phyloP scores from a whole-genome alignment of 2,329 filamentous ascomycete species.

The Scolecobasidium constrictum region DNA sequence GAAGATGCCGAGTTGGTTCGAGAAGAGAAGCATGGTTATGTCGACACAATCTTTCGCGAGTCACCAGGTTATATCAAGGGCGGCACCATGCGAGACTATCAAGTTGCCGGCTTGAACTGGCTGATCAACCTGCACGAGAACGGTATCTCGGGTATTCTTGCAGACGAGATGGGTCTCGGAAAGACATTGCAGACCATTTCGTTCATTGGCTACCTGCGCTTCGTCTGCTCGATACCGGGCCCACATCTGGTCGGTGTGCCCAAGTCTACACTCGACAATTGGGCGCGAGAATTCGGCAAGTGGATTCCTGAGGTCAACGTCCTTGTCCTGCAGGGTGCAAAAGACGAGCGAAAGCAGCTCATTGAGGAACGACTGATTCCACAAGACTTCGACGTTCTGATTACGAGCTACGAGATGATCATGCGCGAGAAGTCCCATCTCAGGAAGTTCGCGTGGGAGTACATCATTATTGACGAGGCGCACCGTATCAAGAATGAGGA shows the following conservation, averaged over 20 bases:
- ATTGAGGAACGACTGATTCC: constrained; percentile 88
- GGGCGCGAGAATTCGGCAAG: constrained; percentile 84
- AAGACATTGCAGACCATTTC: constrained; percentile 97
- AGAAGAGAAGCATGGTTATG: constrained; percentile 81
- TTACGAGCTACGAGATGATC: constrained; percentile 99
- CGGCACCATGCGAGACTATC: constrained; percentile 89
- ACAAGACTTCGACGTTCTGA: constrained; percentile 94
- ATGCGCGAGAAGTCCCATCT: constrained; percentile 86
- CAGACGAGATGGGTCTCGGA: constrained; percentile 96
- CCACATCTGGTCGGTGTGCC: constrained; percentile 88
- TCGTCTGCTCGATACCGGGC: constrained; percentile 78
- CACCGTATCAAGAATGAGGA: constrained; percentile 99
- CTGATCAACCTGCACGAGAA: constrained; percentile 96
- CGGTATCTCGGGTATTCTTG: constrained; percentile 93
- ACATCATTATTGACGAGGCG: constrained; percentile 97
- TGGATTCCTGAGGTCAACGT: constrained; percentile 97
- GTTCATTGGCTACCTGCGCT: constrained; percentile 88
- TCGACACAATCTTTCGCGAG: constrained; percentile 85
- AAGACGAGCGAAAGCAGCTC: constrained; percentile 79
- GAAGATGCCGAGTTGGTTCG: constrained; percentile 82
- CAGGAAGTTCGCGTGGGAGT: constrained; percentile 98
- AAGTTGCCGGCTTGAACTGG: constrained; percentile 93
- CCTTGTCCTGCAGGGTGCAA: constrained; percentile 84
- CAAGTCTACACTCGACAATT: constrained; percentile 97
- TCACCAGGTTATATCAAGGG: constrained; percentile 81